Conservation (phyloP, 495 filamentous ascomycete species). For the Aspergillus steynii region DNA sequence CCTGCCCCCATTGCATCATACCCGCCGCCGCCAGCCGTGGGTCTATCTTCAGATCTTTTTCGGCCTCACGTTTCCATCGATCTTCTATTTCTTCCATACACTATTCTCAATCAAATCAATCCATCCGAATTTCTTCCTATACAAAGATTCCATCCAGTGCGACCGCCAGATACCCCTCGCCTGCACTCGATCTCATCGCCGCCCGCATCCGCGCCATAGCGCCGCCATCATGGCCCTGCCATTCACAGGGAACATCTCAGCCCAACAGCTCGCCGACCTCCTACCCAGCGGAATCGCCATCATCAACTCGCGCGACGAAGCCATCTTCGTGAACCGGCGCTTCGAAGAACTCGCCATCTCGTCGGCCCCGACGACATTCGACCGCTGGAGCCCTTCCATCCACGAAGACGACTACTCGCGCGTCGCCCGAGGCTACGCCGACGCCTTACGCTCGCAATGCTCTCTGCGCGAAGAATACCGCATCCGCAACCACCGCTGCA, state of each 20-base stretch:
- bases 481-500: slow-evolving; percentile 6
- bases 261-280: slow-evolving; percentile 31
- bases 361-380: slow-evolving; percentile 7
- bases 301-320: slow-evolving; percentile 21
- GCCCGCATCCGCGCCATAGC: neutral
- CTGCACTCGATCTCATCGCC: neutral
- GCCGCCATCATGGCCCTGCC: neutral
- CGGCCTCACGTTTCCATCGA: neutral
- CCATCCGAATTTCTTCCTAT: neutral
- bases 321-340: slow-evolving; percentile 21
- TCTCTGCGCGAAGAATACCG: slow-evolving; percentile 27
- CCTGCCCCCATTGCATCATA: neutral
- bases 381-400: slow-evolving; percentile 23
- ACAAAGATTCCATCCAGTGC: too few relatives aligned
- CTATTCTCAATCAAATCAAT: neutral
- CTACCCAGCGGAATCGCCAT: slow-evolving; percentile 29
- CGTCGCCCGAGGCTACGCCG: slow-evolving; percentile 14
- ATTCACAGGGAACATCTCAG: slow-evolving; percentile 11
- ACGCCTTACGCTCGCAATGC: slow-evolving; percentile 2
- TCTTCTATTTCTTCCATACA: too few relatives aligned
- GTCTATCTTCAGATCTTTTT: neutral
- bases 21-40: neutral
- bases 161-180: too few relatives aligned
- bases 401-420: slow-evolving; percentile 24
- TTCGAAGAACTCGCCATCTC: slow-evolving; percentile 22